Percentiles rank a stretch among this genome's conserved stretches.
These are phyloP conservation scores for Barnettozyma californica DNA, from an alignment of 805 yeast species.

Conservation along the genomic window DNA sequence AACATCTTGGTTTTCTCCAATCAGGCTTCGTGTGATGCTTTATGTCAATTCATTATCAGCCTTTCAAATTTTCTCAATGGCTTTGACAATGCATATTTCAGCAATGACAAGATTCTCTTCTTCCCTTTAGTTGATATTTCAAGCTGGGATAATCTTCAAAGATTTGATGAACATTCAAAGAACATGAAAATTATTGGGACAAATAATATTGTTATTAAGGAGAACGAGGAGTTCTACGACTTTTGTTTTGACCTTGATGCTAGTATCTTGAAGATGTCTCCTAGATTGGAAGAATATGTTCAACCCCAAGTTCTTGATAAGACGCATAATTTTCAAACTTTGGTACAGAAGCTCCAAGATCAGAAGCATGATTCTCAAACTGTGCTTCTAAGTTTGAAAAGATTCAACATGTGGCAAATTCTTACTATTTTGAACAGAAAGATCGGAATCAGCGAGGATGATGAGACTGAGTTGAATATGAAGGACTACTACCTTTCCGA, in stretches of 20 bases:
- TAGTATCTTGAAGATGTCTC: slow-evolving; percentile 27
- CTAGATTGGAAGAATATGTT: slow-evolving; percentile 11
- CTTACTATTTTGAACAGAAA: slow-evolving; percentile 22
- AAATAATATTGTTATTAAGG: slow-evolving; percentile 58
- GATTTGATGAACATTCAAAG: slow-evolving; percentile 18
- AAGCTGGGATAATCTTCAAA: slow-evolving; percentile 40
- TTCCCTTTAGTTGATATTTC: slow-evolving; percentile 62
- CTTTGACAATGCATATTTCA: slow-evolving; percentile 38
- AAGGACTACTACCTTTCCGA: slow-evolving; percentile 27
- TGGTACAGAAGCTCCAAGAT: slow-evolving; percentile 9
- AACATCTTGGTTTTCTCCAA: slow-evolving; percentile 35
- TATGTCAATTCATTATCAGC: slow-evolving; percentile 37
- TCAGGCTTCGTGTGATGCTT: slow-evolving; percentile 32
- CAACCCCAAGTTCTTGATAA: slow-evolving; percentile 11
- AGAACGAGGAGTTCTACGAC: slow-evolving; percentile 53
- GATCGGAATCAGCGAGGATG: slow-evolving; percentile 6
- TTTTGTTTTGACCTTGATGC: slow-evolving; percentile 54
- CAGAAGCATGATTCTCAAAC: slow-evolving; percentile 28
- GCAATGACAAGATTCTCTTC: slow-evolving; percentile 35
- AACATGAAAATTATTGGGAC: slow-evolving; percentile 54
- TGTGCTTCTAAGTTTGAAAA: slow-evolving; percentile 23
- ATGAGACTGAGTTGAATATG: slow-evolving; percentile 20
- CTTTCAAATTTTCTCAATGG: slow-evolving; percentile 36
- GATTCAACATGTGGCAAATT: slow-evolving; percentile 30
- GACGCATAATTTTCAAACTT: slow-evolving; percentile 19